Evolutionary conservation across 768 basidiomycete genomes (phyloP).

Genomic region (Dendrothele bispora): DNA sequence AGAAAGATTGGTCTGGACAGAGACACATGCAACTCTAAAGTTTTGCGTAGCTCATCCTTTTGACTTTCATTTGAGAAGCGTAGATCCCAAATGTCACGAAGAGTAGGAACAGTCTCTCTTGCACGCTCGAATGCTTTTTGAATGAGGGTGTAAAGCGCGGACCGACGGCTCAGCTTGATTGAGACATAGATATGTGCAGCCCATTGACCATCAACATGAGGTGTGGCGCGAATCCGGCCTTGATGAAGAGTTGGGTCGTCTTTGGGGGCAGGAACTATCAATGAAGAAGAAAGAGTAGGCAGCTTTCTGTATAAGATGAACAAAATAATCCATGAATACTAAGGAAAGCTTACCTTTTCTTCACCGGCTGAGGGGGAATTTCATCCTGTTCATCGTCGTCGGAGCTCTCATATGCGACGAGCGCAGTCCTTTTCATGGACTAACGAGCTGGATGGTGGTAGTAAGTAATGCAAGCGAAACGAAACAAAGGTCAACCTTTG

Average conservation of each 20-base stretch:
- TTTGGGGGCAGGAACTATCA: conserved; percentile 48
- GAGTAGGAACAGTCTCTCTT: conserved; percentile 41
- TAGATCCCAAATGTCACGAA: conserved; percentile 43
- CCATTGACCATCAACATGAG: conserved; percentile 87
- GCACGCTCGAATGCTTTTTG: conserved; percentile 44
- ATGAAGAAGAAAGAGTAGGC: conserved; percentile 52
- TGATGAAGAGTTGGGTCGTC: conserved; percentile 84
- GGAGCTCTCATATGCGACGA: conserved; percentile 55
- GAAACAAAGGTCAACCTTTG: no score
- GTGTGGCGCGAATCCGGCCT: conserved; percentile 72
- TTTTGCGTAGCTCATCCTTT: conserved; percentile 15
- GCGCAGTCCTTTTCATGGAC: conserved; percentile 36
- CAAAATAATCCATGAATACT: not conserved
- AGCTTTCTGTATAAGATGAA: conserved; percentile 48
- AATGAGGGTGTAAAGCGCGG: conserved; percentile 46
- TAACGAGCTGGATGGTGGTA: not conserved
- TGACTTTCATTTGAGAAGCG: no score
- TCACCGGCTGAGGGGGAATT: conserved; percentile 21
- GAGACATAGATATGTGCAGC: conserved; percentile 78
- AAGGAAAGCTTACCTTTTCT: conserved; percentile 39
- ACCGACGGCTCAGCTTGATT: conserved; percentile 43
- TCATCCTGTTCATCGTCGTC: conserved; percentile 37
- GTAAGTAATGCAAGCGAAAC: no score
- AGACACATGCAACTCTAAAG: conserved; percentile 74
- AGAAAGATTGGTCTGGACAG: conserved; percentile 82